phyloP scores from a whole-genome alignment of 2,329 filamentous ascomycete genomes.

The Colletotrichum nymphaeae region DNA sequence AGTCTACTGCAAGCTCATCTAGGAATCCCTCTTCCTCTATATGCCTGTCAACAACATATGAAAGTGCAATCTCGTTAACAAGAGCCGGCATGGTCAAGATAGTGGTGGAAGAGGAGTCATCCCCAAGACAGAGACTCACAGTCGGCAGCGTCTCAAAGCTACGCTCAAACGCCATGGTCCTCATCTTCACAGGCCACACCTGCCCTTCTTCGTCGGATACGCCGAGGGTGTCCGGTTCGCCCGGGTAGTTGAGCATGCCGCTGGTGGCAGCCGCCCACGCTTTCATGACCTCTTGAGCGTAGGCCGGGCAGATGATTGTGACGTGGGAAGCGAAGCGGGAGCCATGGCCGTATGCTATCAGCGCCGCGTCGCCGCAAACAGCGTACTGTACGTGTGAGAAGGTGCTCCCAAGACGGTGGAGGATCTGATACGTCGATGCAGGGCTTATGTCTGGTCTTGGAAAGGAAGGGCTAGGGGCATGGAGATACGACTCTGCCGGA shows the following conservation, averaged over 20 bases:
- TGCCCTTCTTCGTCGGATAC: conserved; percentile 52
- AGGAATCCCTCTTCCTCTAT: conserved; percentile 23
- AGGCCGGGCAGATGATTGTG: conserved; percentile 53
- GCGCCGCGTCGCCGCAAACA: conserved; percentile 57
- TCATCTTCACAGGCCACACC: conserved; percentile 49
- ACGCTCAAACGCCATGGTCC: conserved; percentile 34
- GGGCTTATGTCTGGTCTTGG: conserved; percentile 38
- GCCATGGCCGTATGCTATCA: conserved; percentile 56
- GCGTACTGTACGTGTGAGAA: conserved; percentile 59
- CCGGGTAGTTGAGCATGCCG: conserved; percentile 44
- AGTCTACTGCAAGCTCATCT: conserved; percentile 42
- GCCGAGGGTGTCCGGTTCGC: conserved; percentile 53
- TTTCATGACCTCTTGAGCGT: conserved; percentile 48
- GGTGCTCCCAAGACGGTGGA: conserved; percentile 49
- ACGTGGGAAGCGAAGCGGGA: conserved; percentile 45
- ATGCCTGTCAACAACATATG: conserved; percentile 42
- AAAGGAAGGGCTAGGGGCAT: neutral
- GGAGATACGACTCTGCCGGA: no score
- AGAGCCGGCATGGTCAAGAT: conserved; percentile 50
- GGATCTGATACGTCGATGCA: conserved; percentile 49
- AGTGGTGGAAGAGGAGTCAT: neutral
- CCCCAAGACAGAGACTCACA: conserved; percentile 34
- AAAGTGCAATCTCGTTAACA: conserved; percentile 47
- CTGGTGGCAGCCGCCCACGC: conserved; percentile 51
- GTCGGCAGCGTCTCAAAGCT: conserved; percentile 45